Base-by-base conservation (phyloP, 192 early-diverging fungal genomes). In the Coemansia sp. region DNA sequence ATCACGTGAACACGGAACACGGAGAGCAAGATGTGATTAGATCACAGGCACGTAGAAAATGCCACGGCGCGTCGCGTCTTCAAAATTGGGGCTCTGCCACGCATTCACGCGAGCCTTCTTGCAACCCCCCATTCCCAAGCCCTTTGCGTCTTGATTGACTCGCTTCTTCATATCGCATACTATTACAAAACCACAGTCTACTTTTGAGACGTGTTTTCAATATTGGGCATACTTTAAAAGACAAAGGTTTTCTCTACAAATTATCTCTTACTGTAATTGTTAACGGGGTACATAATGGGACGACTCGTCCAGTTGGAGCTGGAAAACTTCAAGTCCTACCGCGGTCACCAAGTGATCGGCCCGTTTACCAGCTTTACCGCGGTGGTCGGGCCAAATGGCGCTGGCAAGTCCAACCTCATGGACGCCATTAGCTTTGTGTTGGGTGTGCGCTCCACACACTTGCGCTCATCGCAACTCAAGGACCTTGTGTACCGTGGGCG, bases 261-360 rank as follows among this genome's bases (percentile, higher is more conserved):
- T 36, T 36, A 36, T 2, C 33, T 10, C 33, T 10, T 36, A 36
- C 0, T 4, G 33, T 6, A 6, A 6, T 36, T 36, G 5, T 63
- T 22, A 59, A 11, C 27, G 32, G 33, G 33, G 33, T 36, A 10
- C 54, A 54, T 21, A 10, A 93, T 91, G 90, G 90, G 91, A 21
- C 87, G 89, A 25, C 91, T 99, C 19, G 82, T 93, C 51, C 89
- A 91, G 65, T 86, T 99, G 29, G 94, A 96, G 75, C 84, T 98
- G 6, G 90, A 93, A 55, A 97, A 99, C 87, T 99, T 99, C 91
- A 99, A 99, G 85, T 97, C 95, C 6, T 99, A 99, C 75, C 92
- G 93, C 65, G 97, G 97, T 23, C 85, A 84, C 59, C 96, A 97
- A 65, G 85, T 85, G 29, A 97, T 99, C 59, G 97, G 94, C 1